Base-by-base conservation (phyloP, 78 protist genomes). In the Trichosphaerium sp. region DNA sequence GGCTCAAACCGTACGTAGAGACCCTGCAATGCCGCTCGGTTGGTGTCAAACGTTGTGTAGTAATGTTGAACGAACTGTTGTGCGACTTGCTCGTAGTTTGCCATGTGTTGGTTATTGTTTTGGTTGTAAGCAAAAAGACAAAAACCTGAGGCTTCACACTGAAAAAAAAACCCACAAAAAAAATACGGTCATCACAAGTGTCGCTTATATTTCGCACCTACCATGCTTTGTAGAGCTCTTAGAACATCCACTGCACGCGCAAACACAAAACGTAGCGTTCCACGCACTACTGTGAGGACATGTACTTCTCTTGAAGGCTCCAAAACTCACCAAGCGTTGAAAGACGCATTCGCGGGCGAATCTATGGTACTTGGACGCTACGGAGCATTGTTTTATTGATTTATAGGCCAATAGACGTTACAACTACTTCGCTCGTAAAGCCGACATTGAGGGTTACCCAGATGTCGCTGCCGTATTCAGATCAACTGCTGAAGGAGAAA, bases 391-490 rank as follows among this genome's bases (percentile, higher is more conserved):
- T 18, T 15, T 18, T 18, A 21, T 18, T 18, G 15, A 18, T 44
- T 15, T 18, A 44, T 18, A 44, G 51, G 51, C 51, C 66, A 61
- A 7, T 12, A 10, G 44, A 28, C 56, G 66, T 3, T 71, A 71
- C 65, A 4, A 3, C 31, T 71, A 57, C 65, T 57, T 56, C 37
- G 76, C 76, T 4, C 76, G 60, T 47, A 25, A 37, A 0, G 76
- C 76, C 12, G 76, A 71, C 29, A 51, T 71, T 4, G 76, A 71
- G 41, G 76, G 76, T 32, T 61, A 40, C 58, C 29, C 58, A 7
- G 76, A 71, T 18, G 37, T 58, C 28, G 76, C 76, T 6, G 48
- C 76, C 0, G n/a, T 58, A 15, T 71, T 71, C 68, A 44, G 76
- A 10, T 26, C 51, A 21, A 25, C 61, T 18, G 65, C 66, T 0